A percentile compares a stretch with the other conserved stretches of the same genome.
phyloP scores from a whole-genome alignment of 2,329 filamentous ascomycete genomes.

The Alternaria incomplexa region DNA sequence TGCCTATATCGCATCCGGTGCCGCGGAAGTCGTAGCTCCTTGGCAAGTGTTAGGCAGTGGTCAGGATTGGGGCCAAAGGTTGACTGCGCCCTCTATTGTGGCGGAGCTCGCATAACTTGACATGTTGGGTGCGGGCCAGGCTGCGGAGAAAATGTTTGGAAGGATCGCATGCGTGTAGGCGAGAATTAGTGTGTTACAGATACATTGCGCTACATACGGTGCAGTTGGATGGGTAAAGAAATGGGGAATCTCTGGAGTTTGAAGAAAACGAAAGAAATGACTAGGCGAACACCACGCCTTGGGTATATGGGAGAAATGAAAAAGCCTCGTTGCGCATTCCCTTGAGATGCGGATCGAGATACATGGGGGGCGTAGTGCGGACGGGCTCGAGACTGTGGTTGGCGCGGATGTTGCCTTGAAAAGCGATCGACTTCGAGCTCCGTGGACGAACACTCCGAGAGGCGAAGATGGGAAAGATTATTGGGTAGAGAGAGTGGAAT shows the following conservation, averaged over 20 bases:
- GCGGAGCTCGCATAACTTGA: slow-evolving; percentile 14
- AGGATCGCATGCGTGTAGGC: background rate
- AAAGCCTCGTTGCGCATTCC: background rate
- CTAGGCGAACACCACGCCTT: slow-evolving; percentile 1
- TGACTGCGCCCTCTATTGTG: slow-evolving; percentile 15
- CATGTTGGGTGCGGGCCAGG: background rate
- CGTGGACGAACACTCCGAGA: slow-evolving; percentile 9
- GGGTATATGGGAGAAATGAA: background rate
- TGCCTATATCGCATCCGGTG: slow-evolving; percentile 15
- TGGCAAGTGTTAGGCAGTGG: slow-evolving; percentile 15
- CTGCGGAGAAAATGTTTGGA: background rate
- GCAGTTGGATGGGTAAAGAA: background rate
- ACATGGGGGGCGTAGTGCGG: background rate
- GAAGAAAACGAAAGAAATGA: background rate
- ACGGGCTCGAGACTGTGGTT: background rate
- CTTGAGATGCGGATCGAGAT: background rate
- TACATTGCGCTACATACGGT: slow-evolving; percentile 10
- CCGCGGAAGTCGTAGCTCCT: slow-evolving; percentile 10
- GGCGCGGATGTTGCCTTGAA: background rate
- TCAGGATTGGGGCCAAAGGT: slow-evolving; percentile 7
- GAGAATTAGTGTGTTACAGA: slow-evolving; percentile 5
- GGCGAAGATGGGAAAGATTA: background rate
- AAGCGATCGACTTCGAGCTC: background rate
- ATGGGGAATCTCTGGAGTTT: slow-evolving; percentile 10
- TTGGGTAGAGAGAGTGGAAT: background rate